Conservation (phyloP, 2,329 filamentous ascomycete genomes). For the Sporothrix inflata region DNA sequence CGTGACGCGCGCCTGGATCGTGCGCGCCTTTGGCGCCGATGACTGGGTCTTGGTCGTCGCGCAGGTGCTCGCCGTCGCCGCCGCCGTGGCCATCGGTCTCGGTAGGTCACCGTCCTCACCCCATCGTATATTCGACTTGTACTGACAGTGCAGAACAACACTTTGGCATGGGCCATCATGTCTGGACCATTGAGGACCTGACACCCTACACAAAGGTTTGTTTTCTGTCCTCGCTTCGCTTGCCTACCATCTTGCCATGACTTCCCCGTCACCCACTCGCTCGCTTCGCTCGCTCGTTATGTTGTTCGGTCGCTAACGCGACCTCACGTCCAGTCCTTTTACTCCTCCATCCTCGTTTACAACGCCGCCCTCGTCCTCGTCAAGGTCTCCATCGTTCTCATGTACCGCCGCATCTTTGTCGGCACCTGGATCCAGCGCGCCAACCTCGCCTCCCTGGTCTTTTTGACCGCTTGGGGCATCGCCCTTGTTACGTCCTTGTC, state of each 20-base stretch:
- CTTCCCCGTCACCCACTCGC: background rate
- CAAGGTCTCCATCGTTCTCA: conserved; percentile 44
- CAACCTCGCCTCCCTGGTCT: conserved; percentile 33
- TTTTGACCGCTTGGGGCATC: conserved; percentile 36
- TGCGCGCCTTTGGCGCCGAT: background rate
- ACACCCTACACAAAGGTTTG: background rate
- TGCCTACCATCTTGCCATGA: too few species aligned
- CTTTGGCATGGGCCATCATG: conserved; percentile 31
- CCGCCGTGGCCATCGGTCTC: background rate
- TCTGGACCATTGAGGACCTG: conserved; percentile 24
- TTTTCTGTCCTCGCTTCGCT: background rate
- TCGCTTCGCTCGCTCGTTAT: background rate
- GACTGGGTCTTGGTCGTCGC: conserved; percentile 2
- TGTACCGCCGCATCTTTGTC: conserved; percentile 44
- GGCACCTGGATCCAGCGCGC: conserved; percentile 35
- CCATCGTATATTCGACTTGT: too few species aligned
- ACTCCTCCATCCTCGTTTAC: conserved; percentile 41
- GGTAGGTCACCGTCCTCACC: too few species aligned
- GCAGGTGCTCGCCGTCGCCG: conserved; percentile 1
- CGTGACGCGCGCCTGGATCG: conserved; percentile 17
- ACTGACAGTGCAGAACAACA: conserved; percentile 23
- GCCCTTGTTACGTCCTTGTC: background rate
- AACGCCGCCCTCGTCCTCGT: conserved; percentile 39
- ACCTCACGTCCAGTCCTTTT: conserved; percentile 37
- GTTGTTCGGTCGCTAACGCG: background rate